Conservation (phyloP, 2,329 filamentous ascomycete genomes). For the Penicillium sp. region DNA sequence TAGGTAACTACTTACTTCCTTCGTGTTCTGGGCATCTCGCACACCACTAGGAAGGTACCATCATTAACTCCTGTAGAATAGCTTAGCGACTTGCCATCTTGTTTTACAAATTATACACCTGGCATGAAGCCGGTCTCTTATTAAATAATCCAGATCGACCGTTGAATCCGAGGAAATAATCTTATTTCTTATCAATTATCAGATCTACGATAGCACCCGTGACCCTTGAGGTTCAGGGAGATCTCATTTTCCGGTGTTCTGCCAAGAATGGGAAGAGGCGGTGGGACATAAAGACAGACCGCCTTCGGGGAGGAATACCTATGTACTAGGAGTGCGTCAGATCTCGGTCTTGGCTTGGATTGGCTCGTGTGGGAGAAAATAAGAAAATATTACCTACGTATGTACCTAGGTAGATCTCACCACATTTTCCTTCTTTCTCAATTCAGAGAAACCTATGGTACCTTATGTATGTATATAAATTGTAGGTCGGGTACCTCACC, state of each 20-base stretch:
- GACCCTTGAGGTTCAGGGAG: too few relatives aligned
- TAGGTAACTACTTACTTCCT: too few relatives aligned
- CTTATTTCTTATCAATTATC: not conserved
- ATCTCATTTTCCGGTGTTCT: too few relatives aligned
- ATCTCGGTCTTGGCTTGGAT: not conserved
- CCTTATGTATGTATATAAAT: too few relatives aligned
- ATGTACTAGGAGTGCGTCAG: not conserved
- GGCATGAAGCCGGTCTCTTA: not conserved
- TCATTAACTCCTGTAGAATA: not conserved
- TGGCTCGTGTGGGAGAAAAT: not conserved
- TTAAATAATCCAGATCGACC: not conserved
- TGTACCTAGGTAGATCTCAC: not conserved
- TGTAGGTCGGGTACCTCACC: not conserved
- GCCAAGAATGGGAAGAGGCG: too few relatives aligned
- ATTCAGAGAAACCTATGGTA: not conserved
- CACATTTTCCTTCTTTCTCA: not conserved
- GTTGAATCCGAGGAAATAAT: not conserved
- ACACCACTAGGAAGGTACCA: not conserved
- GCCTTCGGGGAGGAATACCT: too few relatives aligned
- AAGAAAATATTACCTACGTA: not conserved
- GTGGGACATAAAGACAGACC: too few relatives aligned
- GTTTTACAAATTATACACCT: not conserved
- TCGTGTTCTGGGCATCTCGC: not conserved
- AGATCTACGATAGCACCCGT: not conserved
- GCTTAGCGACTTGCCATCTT: not conserved